A percentile compares a stretch with the other conserved stretches of the same genome.
Conservation (phyloP, 768 basidiomycete genomes). For the Hirschioporus abietinus region DNA sequence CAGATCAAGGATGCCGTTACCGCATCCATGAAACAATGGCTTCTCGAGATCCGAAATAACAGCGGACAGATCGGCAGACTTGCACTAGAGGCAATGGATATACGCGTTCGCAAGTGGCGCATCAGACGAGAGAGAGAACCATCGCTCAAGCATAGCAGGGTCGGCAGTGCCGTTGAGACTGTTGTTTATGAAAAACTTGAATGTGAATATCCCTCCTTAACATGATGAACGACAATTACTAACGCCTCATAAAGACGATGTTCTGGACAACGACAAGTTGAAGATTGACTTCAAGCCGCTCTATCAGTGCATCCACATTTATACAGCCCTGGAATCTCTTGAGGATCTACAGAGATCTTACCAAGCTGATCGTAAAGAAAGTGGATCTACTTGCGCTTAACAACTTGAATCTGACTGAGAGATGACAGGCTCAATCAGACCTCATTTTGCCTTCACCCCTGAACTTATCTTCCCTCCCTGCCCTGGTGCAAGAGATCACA, state of each 20-base stretch:
- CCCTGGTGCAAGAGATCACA: slow-evolving; percentile 88
- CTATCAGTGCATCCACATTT: slow-evolving; percentile 96
- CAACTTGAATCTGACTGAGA: not conserved
- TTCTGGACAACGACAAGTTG: slow-evolving; percentile 86
- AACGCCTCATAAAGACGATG: slow-evolving; percentile 53
- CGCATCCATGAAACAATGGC: slow-evolving; percentile 93
- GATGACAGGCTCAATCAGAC: slow-evolving; percentile 84
- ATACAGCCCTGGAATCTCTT: slow-evolving; percentile 84
- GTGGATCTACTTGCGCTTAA: slow-evolving; percentile 6
- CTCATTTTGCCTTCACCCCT: slow-evolving; percentile 82
- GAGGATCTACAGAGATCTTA: slow-evolving; percentile 88
- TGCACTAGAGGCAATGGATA: slow-evolving; percentile 88
- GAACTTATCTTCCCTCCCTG: slow-evolving; percentile 57
- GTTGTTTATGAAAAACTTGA: slow-evolving; percentile 93
- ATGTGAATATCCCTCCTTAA: slow-evolving; percentile 48
- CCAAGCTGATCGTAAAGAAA: slow-evolving; percentile 93
- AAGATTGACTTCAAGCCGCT: slow-evolving; percentile 91
- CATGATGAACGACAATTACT: slow-evolving; percentile 11
- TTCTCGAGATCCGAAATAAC: slow-evolving; percentile 88
- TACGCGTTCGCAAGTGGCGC: slow-evolving; percentile 78
- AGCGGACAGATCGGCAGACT: slow-evolving; percentile 81
- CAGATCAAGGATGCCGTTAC: slow-evolving; percentile 94
- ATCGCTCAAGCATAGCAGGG: slow-evolving; percentile 64
- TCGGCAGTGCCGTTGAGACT: slow-evolving; percentile 89
- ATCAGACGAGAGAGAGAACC: slow-evolving; percentile 79